These are phyloP conservation scores for Thelonectria olida DNA, from an alignment of 2,329 filamentous ascomycete species.

Conservation along the genomic window DNA sequence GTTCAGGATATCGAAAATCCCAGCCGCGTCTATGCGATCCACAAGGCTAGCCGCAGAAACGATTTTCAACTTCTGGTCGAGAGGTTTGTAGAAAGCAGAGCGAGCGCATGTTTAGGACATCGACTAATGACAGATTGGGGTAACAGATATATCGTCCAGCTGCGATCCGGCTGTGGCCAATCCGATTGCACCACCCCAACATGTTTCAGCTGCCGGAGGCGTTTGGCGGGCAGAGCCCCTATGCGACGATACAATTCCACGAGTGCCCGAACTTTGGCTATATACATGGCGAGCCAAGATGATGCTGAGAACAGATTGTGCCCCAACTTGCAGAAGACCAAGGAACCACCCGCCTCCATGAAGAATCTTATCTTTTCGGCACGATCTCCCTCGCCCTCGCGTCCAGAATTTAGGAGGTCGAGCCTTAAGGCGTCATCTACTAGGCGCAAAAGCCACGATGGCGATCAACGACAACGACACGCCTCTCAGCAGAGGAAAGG, in stretches of 20 bases:
- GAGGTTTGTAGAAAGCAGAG: constrained; percentile 56
- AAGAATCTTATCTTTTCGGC: constrained; percentile 57
- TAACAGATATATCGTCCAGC: constrained; percentile 78
- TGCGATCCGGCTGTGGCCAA: constrained; percentile 82
- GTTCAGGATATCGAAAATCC: constrained; percentile 70
- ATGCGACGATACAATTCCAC: constrained; percentile 82
- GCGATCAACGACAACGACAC: constrained; percentile 8
- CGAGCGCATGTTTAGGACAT: background rate
- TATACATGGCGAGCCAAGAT: constrained; percentile 82
- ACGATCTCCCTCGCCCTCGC: constrained; percentile 31
- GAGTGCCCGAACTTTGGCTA: constrained; percentile 82
- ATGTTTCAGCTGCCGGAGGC: constrained; percentile 81
- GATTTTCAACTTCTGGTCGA: constrained; percentile 74
- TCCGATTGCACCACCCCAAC: constrained; percentile 76
- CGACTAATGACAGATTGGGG: constrained; percentile 19
- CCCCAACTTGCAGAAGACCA: constrained; percentile 54
- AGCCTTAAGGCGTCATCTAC: constrained; percentile 5
- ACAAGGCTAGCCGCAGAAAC: constrained; percentile 68
- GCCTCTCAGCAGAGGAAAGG: constrained; percentile 4
- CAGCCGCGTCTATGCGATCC: constrained; percentile 67
- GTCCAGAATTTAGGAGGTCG: constrained; percentile 30
- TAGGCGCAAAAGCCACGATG: constrained; percentile 13
- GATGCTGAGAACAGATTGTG: constrained; percentile 79
- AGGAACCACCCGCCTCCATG: constrained; percentile 55
- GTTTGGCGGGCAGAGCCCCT: constrained; percentile 72